Conservation (phyloP, 768 basidiomycete genomes). For the Pleurotus cornucopiae region DNA sequence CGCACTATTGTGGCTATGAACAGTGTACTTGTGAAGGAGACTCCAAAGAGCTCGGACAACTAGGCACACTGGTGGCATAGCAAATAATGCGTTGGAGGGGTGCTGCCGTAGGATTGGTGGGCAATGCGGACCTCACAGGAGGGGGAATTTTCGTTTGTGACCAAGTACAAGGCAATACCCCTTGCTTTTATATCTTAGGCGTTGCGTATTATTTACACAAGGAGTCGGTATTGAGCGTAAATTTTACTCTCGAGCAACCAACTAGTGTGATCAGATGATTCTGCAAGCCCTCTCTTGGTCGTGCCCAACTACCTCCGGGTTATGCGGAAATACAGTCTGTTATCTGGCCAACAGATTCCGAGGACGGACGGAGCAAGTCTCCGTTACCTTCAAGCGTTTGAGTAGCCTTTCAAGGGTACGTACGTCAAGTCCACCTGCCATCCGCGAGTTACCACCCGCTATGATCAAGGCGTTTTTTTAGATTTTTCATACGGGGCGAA, state of each 20-base stretch:
- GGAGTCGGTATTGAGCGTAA: background rate
- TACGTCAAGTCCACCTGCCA: background rate
- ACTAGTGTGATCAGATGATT: conserved; percentile 3
- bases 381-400: conserved; percentile 6
- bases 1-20: conserved; percentile 13
- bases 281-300: background rate
- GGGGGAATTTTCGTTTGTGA: background rate
- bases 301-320: conserved; percentile 6
- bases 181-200: conserved; percentile 1
- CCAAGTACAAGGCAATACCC: background rate
- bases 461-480: no score
- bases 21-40: conserved; percentile 5
- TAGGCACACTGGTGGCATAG: conserved; percentile 9
- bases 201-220: conserved; percentile 3
- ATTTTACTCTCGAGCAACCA: background rate
- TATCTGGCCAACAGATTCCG: conserved; percentile 3
- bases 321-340: background rate
- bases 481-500: no score
- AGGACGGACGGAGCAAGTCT: conserved; percentile 4
- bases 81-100: conserved; percentile 7
- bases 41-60: background rate
- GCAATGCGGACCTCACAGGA: background rate
- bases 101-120: background rate
- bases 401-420: background rate
- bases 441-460: no score